Evolutionary conservation across 2,329 filamentous ascomycete genomes (phyloP).

Genomic region (Colletotrichum sp.): DNA sequence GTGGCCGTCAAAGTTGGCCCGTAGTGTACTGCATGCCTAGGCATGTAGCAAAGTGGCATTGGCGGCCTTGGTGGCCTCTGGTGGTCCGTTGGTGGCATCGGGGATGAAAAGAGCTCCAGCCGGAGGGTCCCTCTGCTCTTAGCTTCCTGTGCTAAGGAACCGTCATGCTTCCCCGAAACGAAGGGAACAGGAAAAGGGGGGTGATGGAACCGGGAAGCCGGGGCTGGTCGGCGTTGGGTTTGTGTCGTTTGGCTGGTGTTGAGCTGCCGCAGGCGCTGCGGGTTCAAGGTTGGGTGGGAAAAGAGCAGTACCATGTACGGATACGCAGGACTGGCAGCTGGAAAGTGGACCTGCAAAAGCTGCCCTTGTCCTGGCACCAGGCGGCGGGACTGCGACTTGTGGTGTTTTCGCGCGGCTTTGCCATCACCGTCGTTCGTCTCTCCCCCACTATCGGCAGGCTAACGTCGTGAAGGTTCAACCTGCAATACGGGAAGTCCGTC

Average conservation of each 20-base stretch:
- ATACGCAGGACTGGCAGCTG: neutral
- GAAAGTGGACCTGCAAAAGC: neutral
- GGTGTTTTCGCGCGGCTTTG: neutral
- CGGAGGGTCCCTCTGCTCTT: constrained; percentile 10
- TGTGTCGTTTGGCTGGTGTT: neutral
- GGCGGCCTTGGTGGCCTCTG: constrained; percentile 3
- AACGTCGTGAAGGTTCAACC: neutral
- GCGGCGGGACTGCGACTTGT: neutral
- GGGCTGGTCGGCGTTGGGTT: constrained; percentile 1
- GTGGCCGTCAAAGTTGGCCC: constrained; percentile 1
- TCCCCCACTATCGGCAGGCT: neutral
- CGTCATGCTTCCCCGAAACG: constrained; percentile 21
- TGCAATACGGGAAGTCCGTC: neutral
- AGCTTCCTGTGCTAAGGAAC: constrained; percentile 9
- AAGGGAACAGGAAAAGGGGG: constrained; percentile 13
- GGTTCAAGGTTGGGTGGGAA: neutral
- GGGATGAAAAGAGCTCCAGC: constrained; percentile 14
- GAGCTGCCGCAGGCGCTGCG: neutral
- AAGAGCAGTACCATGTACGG: neutral
- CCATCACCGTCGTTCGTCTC: neutral
- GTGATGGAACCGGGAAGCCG: constrained; percentile 13
- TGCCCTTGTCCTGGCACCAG: neutral
- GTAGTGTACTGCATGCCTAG: neutral
- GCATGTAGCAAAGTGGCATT: neutral
- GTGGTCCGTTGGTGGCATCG: neutral